phyloP scores from a whole-genome alignment of 2,329 filamentous ascomycete genomes.

The Penicillium sp. region DNA sequence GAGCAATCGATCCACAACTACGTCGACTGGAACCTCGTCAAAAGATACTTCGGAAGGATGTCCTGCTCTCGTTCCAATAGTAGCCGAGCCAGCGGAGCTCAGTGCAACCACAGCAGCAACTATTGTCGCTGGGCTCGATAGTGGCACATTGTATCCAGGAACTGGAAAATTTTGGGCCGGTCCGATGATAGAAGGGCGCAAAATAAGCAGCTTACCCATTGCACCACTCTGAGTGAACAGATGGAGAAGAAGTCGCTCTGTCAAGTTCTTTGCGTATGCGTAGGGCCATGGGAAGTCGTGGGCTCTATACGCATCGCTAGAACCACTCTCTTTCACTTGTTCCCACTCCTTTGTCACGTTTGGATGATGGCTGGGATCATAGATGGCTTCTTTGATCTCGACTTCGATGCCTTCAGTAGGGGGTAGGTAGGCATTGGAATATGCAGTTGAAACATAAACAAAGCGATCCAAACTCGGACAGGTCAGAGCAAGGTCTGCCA shows the following conservation, averaged over 20 bases:
- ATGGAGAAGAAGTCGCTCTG: neutral
- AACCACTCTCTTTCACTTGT: neutral
- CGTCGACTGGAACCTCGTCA: neutral
- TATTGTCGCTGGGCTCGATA: neutral
- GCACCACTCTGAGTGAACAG: neutral
- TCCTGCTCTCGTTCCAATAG: neutral
- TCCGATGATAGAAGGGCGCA: neutral
- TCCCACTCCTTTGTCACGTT: neutral
- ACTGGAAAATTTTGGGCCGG: neutral
- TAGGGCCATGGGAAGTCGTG: slow-evolving; percentile 10
- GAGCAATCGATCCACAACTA: neutral
- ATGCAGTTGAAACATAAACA: neutral
- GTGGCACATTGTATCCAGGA: neutral
- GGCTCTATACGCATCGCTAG: slow-evolving; percentile 31
- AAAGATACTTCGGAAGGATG: neutral
- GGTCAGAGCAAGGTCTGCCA: neutral
- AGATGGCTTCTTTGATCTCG: neutral
- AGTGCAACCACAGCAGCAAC: neutral
- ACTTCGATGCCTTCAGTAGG: neutral
- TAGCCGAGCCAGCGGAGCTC: neutral
- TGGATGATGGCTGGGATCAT: neutral
- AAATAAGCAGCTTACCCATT: neutral
- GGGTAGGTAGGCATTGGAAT: neutral
- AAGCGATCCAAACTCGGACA: neutral
- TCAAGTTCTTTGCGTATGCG: neutral